A percentile compares a stretch with the other conserved stretches of the same genome.
These are phyloP conservation scores for Gardenia jasminoides DNA, from an alignment of 257 asterid genomes.

Conservation along the genomic window DNA sequence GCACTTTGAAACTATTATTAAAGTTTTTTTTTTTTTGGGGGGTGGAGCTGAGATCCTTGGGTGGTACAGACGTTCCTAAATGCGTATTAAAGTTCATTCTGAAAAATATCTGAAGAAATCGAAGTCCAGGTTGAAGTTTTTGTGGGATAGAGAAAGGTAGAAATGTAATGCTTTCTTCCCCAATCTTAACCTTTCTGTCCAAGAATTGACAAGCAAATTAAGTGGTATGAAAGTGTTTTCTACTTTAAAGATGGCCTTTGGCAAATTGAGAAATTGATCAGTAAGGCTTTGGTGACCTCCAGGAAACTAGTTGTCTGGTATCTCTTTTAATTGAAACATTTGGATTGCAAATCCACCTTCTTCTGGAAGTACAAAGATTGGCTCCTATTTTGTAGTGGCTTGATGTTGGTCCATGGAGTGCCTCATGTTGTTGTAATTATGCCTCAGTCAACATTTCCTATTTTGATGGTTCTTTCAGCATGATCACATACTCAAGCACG, in stretches of 20 bases:
- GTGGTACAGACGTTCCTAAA: not conserved
- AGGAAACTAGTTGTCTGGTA: too few species aligned
- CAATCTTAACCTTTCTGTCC: not conserved
- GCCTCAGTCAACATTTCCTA: not conserved
- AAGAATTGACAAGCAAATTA: not conserved
- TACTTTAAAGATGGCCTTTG: not conserved
- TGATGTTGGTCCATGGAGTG: not conserved
- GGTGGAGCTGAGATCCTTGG: not conserved
- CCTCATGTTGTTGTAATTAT: not conserved
- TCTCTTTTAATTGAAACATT: not conserved
- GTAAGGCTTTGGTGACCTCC: not conserved
- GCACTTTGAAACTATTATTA: not conserved
- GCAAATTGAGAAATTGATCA: not conserved
- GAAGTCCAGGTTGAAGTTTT: not conserved
- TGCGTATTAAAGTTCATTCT: not conserved
- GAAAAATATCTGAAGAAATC: not conserved
- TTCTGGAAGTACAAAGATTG: not conserved
- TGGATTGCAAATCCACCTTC: not conserved
- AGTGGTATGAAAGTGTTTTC: not conserved
- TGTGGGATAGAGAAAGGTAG: not conserved
- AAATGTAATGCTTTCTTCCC: not conserved
- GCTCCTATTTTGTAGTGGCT: not conserved
- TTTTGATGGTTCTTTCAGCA: not conserved
- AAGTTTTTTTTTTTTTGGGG: too few species aligned
- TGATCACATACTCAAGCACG: not conserved